A percentile compares a stretch with the other conserved stretches of the same genome.
Conservation (phyloP, 768 basidiomycete species). For the Podaxis sp. region DNA sequence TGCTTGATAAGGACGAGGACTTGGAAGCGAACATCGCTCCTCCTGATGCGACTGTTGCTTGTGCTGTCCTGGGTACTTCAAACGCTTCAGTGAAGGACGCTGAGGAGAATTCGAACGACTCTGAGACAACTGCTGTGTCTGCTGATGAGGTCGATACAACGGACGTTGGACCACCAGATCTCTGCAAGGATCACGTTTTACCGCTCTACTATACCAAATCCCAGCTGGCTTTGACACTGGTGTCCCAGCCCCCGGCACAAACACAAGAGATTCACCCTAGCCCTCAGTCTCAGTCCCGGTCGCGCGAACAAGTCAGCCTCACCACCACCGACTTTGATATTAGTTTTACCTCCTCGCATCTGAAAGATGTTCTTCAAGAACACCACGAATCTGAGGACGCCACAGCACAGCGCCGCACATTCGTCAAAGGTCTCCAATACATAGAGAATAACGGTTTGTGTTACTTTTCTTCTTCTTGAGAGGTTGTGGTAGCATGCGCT, state of each 20-base stretch:
- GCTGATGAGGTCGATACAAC: not conserved
- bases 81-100: not conserved
- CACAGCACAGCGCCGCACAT: not conserved
- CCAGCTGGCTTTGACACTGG: not conserved
- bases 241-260: not conserved
- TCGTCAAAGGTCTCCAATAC: constrained; percentile 8
- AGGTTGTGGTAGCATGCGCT: not conserved
- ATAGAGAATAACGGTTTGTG: not conserved
- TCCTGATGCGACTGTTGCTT: not conserved
- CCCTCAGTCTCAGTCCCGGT: not conserved
- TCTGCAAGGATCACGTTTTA: not conserved
- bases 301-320: not conserved
- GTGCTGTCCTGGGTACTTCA: not conserved
- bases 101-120: not conserved
- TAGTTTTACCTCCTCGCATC: not conserved
- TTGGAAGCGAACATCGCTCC: constrained; percentile 7
- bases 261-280: not conserved
- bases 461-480: not conserved
- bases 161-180: not conserved
- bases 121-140: not conserved
- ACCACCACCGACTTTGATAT: not conserved
- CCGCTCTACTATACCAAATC: not conserved
- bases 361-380: not conserved
- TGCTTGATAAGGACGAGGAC: not conserved
- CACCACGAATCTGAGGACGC: not conserved